These are phyloP conservation scores for Linnemannia elongata DNA, from an alignment of 192 early-diverging fungal species.

Conservation along the genomic window DNA sequence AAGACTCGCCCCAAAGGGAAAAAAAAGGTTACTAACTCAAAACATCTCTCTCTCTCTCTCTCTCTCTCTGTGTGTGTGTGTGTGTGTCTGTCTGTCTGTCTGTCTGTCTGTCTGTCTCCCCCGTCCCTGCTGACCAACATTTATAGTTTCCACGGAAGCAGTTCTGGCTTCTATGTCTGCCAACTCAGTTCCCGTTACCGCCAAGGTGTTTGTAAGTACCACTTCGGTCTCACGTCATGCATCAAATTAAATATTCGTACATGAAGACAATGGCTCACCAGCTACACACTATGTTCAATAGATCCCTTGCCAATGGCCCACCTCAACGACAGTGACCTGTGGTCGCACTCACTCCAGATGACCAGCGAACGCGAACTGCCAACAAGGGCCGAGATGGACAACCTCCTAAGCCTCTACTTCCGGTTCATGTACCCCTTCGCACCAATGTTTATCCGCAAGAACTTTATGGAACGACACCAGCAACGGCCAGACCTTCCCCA, in stretches of 20 bases:
- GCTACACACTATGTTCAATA: not conserved
- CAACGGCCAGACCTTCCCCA: conserved; percentile 26
- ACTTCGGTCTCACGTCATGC: not conserved
- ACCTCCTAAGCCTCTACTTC: conserved; percentile 72
- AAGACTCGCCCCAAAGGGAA: not conserved
- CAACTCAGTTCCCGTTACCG: conserved; percentile 69
- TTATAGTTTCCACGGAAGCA: conserved; percentile 73
- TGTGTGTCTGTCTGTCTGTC: too few species aligned
- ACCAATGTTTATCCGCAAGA: conserved; percentile 70
- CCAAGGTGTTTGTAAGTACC: conserved; percentile 42
- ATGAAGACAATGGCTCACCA: not conserved
- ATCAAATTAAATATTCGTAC: too few species aligned
- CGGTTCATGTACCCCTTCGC: conserved; percentile 73
- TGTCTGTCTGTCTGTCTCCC: not conserved
- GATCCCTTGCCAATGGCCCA: conserved; percentile 21
- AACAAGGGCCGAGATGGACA: conserved; percentile 64
- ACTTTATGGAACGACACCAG: conserved; percentile 31
- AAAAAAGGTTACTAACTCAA: not conserved
- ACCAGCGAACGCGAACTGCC: conserved; percentile 59
- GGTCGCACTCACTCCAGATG: conserved; percentile 26
- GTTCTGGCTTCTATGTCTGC: conserved; percentile 77
- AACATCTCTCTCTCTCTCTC: not conserved
- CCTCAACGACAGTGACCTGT: conserved; percentile 20
- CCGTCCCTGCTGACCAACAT: not conserved
- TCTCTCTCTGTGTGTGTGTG: too few species aligned